phyloP scores from a whole-genome alignment of 2,329 filamentous ascomycete genomes.

The Paraphoma sp. region DNA sequence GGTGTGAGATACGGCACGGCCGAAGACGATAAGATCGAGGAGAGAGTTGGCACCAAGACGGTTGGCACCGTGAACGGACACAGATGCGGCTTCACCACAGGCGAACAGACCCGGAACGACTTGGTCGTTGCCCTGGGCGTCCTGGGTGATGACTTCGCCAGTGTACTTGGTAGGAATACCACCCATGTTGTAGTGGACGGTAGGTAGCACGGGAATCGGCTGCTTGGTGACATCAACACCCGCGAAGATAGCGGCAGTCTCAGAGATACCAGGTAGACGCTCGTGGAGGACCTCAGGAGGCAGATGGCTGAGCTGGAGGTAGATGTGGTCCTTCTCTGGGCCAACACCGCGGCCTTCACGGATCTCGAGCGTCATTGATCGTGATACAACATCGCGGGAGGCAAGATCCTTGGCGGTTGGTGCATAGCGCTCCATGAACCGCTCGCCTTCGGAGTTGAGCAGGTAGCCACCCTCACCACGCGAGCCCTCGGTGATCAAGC shows the following conservation, averaged over 20 bases:
- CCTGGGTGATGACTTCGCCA: conserved; percentile 90
- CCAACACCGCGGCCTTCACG: conserved; percentile 96
- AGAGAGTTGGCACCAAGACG: conserved; percentile 98
- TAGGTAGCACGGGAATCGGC: conserved; percentile 94
- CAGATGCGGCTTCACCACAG: conserved; percentile 95
- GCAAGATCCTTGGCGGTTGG: conserved; percentile 98
- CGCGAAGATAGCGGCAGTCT: conserved; percentile 96
- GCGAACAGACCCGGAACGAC: conserved; percentile 94
- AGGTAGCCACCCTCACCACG: conserved; percentile 98
- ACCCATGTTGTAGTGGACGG: conserved; percentile 99
- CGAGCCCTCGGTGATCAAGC: conserved; percentile 96
- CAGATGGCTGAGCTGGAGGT: conserved; percentile 95
- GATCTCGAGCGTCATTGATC: conserved; percentile 98
- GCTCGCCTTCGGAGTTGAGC: conserved; percentile 96
- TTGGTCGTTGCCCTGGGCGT: conserved; percentile 86
- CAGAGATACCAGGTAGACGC: conserved; percentile 96
- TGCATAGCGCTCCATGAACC: conserved; percentile 99
- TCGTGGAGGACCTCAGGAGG: conserved; percentile 91
- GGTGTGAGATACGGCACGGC: conserved; percentile 94
- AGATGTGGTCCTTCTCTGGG: conserved; percentile 97
- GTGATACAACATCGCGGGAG: conserved; percentile 92
- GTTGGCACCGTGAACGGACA: conserved; percentile 98
- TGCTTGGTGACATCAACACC: conserved; percentile 97
- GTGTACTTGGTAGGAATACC: conserved; percentile 98
- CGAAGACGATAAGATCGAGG: conserved; percentile 96